Percentiles rank a stretch among this genome's conserved stretches.
phyloP scores from a whole-genome alignment of 1,284 basidiomycete genomes.

The Abortiporus biennis region DNA sequence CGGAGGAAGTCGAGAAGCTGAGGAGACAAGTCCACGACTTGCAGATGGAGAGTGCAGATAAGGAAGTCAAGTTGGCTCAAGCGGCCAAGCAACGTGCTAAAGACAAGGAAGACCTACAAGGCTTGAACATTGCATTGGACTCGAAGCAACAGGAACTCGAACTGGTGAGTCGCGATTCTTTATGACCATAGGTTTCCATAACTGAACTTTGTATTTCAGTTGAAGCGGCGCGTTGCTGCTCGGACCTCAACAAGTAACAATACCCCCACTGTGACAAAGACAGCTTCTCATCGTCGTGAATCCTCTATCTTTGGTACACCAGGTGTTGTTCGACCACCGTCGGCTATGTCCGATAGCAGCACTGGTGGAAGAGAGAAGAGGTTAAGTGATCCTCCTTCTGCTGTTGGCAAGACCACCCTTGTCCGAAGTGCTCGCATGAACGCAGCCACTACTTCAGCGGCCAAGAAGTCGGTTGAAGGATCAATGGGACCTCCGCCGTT shows the following conservation, averaged over 20 bases:
- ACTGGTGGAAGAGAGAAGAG: slow-evolving; percentile 28
- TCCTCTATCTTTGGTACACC: slow-evolving; percentile 46
- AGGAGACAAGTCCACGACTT: slow-evolving; percentile 63
- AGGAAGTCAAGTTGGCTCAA: slow-evolving; percentile 77
- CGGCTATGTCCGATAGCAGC: slow-evolving; percentile 47
- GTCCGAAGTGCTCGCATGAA: slow-evolving; percentile 46
- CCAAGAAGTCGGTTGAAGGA: slow-evolving; percentile 24
- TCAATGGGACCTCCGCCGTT: slow-evolving; percentile 44
- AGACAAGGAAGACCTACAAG: slow-evolving; percentile 71
- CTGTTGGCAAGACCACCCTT: slow-evolving; percentile 27
- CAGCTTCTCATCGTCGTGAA: slow-evolving; percentile 40
- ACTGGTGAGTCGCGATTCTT: slow-evolving; percentile 48
- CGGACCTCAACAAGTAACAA: slow-evolving; percentile 58
- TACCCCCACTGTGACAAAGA: slow-evolving; percentile 41
- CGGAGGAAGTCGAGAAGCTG: slow-evolving; percentile 59
- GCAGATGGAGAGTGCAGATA: slow-evolving; percentile 76
- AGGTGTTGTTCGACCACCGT: slow-evolving; percentile 39
- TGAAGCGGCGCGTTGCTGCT: slow-evolving; percentile 66
- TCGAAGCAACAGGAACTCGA: slow-evolving; percentile 89
- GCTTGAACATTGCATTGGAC: slow-evolving; percentile 81
- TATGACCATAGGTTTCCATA: slow-evolving; percentile 8
- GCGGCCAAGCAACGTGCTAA: slow-evolving; percentile 60
- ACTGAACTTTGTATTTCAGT: slow-evolving; percentile 33
- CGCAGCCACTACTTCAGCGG: slow-evolving; percentile 7
- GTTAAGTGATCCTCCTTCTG: slow-evolving; percentile 22